Evolutionary conservation across 2,329 filamentous ascomycete genomes (phyloP).

Genomic region (Fusarium kyushuense): DNA sequence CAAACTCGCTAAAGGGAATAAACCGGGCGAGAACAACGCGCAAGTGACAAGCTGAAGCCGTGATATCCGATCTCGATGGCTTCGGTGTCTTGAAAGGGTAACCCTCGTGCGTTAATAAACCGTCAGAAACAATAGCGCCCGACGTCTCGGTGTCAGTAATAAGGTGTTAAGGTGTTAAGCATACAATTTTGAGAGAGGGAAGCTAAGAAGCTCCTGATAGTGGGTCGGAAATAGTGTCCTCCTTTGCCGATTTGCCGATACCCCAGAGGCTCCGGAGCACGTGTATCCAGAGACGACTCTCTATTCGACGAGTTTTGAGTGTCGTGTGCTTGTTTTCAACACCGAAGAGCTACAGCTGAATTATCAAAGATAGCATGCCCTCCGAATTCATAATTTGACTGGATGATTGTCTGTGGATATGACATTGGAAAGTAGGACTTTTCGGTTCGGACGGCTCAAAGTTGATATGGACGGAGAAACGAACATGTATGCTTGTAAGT

Average conservation of each 20-base stretch:
- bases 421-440: background rate
- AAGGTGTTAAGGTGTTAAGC: constrained; percentile 2
- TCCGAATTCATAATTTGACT: constrained; percentile 7
- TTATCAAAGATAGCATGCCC: constrained; percentile 13
- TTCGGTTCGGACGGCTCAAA: constrained; percentile 37
- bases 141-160: constrained; percentile 34
- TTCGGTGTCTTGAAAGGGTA: constrained; percentile 42
- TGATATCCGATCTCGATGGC: constrained; percentile 30
- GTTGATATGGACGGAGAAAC: background rate
- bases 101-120: background rate
- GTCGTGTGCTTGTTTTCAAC: constrained; percentile 38
- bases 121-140: constrained; percentile 26
- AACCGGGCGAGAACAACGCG: constrained; percentile 6
- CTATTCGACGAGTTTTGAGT: background rate
- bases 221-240: constrained; percentile 17
- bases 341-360: constrained; percentile 20
- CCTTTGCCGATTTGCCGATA: constrained; percentile 38
- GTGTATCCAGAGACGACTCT: no score
- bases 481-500: background rate
- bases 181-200: background rate
- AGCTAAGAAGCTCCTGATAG: background rate
- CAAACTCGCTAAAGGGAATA: constrained; percentile 27
- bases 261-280: constrained; percentile 20
- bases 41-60: constrained; percentile 27
- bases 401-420: constrained; percentile 2